phyloP scores from a whole-genome alignment of 305 asterid species.

The Solanum hybrid region DNA sequence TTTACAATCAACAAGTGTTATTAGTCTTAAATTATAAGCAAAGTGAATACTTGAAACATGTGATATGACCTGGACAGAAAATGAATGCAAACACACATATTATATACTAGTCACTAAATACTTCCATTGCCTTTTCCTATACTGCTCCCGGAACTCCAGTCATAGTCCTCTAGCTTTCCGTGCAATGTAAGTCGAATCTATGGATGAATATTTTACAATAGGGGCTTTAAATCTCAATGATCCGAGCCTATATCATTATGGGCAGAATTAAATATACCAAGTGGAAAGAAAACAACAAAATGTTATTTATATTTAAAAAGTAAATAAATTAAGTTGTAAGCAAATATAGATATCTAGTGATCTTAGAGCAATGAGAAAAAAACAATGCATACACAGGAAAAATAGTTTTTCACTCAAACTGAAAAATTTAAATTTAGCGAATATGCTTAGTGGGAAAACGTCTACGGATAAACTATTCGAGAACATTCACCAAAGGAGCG shows the following conservation, averaged over 20 bases:
- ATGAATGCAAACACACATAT: background rate
- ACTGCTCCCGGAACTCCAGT: background rate
- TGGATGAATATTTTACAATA: background rate
- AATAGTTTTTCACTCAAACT: background rate
- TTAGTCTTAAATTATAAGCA: background rate
- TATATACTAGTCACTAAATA: background rate
- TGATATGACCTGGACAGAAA: too few species aligned
- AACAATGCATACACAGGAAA: background rate
- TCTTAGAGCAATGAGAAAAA: background rate
- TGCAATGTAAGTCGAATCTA: background rate
- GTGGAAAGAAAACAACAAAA: background rate
- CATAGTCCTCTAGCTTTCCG: background rate
- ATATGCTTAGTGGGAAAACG: background rate
- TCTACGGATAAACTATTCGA: background rate
- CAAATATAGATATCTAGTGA: background rate
- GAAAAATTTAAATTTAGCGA: background rate
- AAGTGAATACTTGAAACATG: background rate
- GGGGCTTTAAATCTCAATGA: background rate
- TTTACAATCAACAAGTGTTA: background rate
- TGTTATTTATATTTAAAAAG: background rate
- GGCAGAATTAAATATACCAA: conserved; percentile 2
- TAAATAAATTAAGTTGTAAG: background rate
- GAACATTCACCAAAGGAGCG: background rate
- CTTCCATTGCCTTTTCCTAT: background rate
- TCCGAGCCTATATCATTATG: conserved; percentile 21